Evolutionary conservation across 2,329 filamentous ascomycete genomes (phyloP), one percentile per base, ranked within the genome.

Genomic region (Orbilia brochopaga): DNA sequence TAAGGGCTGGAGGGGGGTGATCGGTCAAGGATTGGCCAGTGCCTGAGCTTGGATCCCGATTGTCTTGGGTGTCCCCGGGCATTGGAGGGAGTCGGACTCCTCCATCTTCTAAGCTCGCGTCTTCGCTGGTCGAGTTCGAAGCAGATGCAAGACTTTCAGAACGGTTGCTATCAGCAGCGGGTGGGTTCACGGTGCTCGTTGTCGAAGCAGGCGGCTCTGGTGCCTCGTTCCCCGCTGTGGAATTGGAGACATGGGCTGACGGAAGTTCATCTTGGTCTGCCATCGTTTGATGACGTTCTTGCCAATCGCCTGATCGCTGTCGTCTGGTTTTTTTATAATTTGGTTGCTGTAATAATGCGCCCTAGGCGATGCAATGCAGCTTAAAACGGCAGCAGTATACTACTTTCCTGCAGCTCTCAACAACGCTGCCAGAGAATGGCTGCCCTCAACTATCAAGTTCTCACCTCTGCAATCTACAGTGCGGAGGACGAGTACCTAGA

Each of bases 1-100:
- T 70, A 70, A 70, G 66, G 42, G 59, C 55, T 63, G 59, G 66
- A 59, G 53, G 65, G 54, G 65, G 66, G 30, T 61, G 64, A 50
- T 70, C 59, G 48, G 37, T 53, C 54, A 60, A 57, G 66, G 66
- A 51, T 51, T 70, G 53, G 48, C 59, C 66, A 35, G 66, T 53
- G 27, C 44, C 24, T n/a, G 42, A n/a, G 27, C 66, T 50, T 32
- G 52, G 51, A 19, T 63, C 59, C 37, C 53, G 57, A 51, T 40
- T 17, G 46, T 50, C 57, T 17, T 42, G 53, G 21, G 58, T 46
- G 7, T 54, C 52, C 56, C 27, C 58, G 57, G 65, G 65, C 52
- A 56, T 19, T 8, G 58, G 58, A 54, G 55, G 37, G 37, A n/a
- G 44, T 46, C 23, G 52, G 17, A 35, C 37, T 40, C 24, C 37